phyloP scores from a whole-genome alignment of 305 asterid species.

The Rubia occidens region DNA sequence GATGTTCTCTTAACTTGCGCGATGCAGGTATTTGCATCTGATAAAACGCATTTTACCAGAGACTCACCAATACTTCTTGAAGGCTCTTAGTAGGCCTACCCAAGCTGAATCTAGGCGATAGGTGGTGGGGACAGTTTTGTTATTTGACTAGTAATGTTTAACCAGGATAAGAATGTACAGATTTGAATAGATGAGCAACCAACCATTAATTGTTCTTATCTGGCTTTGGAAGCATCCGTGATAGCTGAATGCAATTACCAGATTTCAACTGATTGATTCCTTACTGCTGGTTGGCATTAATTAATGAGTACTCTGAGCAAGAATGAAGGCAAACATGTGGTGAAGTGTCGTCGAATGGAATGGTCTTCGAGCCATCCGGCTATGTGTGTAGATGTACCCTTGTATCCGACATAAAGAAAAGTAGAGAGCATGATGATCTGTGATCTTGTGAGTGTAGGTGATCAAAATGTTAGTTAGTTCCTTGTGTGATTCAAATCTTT shows the following conservation, averaged over 20 bases:
- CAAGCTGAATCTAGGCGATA: slow-evolving; percentile 48
- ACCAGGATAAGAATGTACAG: slow-evolving; percentile 48
- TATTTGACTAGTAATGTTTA: slow-evolving; percentile 34
- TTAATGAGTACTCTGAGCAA: slow-evolving; percentile 2
- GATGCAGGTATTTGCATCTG: slow-evolving; percentile 62
- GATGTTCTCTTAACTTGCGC: slow-evolving; percentile 2
- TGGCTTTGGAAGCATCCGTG: slow-evolving; percentile 35
- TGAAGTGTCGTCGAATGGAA: not conserved
- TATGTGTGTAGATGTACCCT: not conserved
- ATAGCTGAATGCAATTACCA: slow-evolving; percentile 28
- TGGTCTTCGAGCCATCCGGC: not conserved
- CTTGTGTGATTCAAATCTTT: not conserved
- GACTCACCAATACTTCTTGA: slow-evolving; percentile 63
- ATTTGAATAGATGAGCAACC: slow-evolving; percentile 26
- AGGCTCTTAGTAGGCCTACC: slow-evolving; percentile 53
- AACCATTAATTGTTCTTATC: slow-evolving; percentile 35
- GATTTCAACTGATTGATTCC: slow-evolving; percentile 18
- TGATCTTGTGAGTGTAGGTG: not conserved
- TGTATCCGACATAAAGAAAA: not conserved
- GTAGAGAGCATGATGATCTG: not conserved
- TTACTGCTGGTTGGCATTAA: slow-evolving; percentile 16
- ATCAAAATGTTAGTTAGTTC: not conserved
- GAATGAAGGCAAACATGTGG: not conserved
- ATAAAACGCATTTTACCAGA: slow-evolving; percentile 71
- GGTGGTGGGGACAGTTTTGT: slow-evolving; percentile 37